A percentile compares a stretch with the other conserved stretches of the same genome.
These are phyloP conservation scores for Xylaria hypoxylon DNA, from an alignment of 2,329 filamentous ascomycete species.

Conservation along the genomic window DNA sequence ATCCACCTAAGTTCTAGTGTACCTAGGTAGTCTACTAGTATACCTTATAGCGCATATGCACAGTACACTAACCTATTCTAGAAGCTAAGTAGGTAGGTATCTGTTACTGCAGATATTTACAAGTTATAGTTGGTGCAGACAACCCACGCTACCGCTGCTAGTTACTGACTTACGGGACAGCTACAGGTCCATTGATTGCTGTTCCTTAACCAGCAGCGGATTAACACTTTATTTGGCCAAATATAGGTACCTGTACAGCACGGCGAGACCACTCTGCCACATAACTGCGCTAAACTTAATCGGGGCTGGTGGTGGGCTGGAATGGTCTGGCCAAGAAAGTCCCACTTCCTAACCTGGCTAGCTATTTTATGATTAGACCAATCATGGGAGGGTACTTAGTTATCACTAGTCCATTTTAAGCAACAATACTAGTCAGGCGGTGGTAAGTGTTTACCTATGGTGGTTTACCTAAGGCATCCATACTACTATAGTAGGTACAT, in stretches of 20 bases:
- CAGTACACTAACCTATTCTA: no score
- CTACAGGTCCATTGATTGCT: neutral
- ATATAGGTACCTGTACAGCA: no score
- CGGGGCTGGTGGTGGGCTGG: neutral
- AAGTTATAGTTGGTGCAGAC: no score
- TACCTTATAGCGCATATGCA: no score
- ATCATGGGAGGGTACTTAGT: neutral
- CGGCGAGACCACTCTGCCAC: constrained; percentile 1
- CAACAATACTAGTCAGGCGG: no score
- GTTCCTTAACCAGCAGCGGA: constrained; percentile 12
- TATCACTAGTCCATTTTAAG: no score
- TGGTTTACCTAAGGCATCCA: no score
- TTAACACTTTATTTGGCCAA: constrained; percentile 34
- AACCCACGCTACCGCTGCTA: no score
- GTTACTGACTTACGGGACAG: neutral
- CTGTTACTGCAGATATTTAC: no score
- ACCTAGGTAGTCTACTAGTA: neutral
- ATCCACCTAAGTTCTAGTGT: neutral
- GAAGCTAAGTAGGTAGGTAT: neutral
- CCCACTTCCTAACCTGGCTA: constrained; percentile 20
- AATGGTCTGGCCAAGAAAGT: neutral
- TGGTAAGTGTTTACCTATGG: no score
- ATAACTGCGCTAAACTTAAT: constrained; percentile 15
- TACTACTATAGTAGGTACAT: no score
- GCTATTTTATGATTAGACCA: neutral